Evolutionary conservation across 805 yeast genomes (phyloP), one percentile per base, ranked within the genome.

Genomic region (Kodamaea jinghongensis): DNA sequence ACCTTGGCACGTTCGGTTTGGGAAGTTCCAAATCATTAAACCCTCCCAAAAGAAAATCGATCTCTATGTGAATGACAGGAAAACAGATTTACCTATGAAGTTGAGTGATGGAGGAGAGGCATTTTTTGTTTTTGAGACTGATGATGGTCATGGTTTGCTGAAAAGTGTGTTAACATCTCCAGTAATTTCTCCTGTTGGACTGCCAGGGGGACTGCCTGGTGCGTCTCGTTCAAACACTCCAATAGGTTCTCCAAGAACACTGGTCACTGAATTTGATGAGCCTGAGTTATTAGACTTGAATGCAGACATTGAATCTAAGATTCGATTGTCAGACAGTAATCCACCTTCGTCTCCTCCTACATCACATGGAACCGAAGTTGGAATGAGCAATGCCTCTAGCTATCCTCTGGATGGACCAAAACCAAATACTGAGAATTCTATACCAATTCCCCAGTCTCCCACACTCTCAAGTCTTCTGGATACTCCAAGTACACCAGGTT

Each of bases 41-140:
- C 99, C 99, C 10, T 86, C 95, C 13, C 96, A 93, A 61, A 93
- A 91, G 70, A 90, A 87, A 58, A 95, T 91, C 39, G 95, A 85
- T 41, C 82, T 93, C 48, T 75, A 79, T 30, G 95, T 93, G 28
- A 93, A 93, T 63, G 97, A 84, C 27, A 75, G 75, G 44, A 72
- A 79, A 33, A 84, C 95, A 0, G 82, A 86, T 50, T 67, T 91
- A 34, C 96, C 96, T 6, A 93, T 93, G 98, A 93, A 93, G 60
- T 68, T 93, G 32, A 96, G 96, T 11, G 99, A 93, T 45, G 96
- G 95, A 6, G 99, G 99, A 10, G 99, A 93, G 61, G 99, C 98
- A 0, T 89, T 89, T 58, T 93, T 93, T 56, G 98, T 93, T 30
- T 91, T 93, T 65, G 96, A 89, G 54, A 85, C 96, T 1, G 75